Conservation (phyloP, 2,329 filamentous ascomycete genomes). For the Thielaviopsis punctulata region DNA sequence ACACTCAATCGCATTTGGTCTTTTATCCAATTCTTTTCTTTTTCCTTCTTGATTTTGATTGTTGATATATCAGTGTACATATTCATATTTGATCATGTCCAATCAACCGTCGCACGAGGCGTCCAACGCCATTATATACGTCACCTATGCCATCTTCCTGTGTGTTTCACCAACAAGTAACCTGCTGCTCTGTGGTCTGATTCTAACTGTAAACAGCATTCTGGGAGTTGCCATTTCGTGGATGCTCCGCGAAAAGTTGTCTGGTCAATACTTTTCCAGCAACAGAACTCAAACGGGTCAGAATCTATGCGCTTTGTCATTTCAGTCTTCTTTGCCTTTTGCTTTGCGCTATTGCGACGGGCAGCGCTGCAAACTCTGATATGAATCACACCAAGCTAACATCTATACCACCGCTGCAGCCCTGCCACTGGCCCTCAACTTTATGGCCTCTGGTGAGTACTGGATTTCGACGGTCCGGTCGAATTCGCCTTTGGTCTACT, state of each 20-base stretch:
- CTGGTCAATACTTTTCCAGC: slow-evolving; percentile 54
- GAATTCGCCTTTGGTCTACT: slow-evolving; percentile 3
- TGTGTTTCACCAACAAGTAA: slow-evolving; percentile 21
- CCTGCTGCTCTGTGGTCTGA: not conserved
- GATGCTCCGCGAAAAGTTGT: slow-evolving; percentile 44
- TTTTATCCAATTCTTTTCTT: not conserved
- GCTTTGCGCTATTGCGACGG: not conserved
- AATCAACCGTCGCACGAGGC: slow-evolving; percentile 49
- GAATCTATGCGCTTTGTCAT: slow-evolving; percentile 16
- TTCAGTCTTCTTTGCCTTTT: slow-evolving; percentile 11
- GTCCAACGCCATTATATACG: slow-evolving; percentile 70
- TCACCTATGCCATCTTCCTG: slow-evolving; percentile 65
- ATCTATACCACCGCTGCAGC: slow-evolving; percentile 30
- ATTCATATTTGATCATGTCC: slow-evolving; percentile 28
- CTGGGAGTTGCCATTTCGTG: slow-evolving; percentile 44
- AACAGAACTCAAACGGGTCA: slow-evolving; percentile 76
- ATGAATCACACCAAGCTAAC: not conserved
- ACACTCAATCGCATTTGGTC: not conserved
- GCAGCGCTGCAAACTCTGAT: not conserved
- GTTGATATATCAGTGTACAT: not conserved
- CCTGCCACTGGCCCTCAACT: slow-evolving; percentile 68
- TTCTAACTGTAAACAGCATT: slow-evolving; percentile 26
- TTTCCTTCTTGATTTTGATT: not conserved
- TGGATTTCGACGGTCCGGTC: slow-evolving; percentile 16
- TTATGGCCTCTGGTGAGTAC: slow-evolving; percentile 82